Percentiles rank a stretch among this genome's conserved stretches.
These are phyloP conservation scores for Sarocladiaceae sp. DNA, from an alignment of 2,329 filamentous ascomycete genomes.

Conservation along the genomic window DNA sequence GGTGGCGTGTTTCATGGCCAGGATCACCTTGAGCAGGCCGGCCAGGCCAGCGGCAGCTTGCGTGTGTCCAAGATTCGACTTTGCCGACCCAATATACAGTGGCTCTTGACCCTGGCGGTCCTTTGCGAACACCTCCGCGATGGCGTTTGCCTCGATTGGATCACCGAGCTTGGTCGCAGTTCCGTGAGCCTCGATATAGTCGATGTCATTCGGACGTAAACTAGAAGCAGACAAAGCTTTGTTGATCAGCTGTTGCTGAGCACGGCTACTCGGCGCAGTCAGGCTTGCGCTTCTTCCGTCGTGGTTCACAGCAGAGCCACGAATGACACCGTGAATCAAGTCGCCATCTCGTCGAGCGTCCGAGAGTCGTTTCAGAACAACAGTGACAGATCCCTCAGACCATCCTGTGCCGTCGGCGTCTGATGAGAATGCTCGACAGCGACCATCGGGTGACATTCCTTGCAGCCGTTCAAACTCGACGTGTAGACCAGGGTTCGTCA, in stretches of 20 bases:
- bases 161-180: slow-evolving; percentile 16
- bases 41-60: slow-evolving; percentile 55
- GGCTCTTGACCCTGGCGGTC: slow-evolving; percentile 12
- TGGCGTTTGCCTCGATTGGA: slow-evolving; percentile 19
- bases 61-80: slow-evolving; percentile 58
- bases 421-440: slow-evolving; percentile 28
- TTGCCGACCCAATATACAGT: slow-evolving; percentile 39
- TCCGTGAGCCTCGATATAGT: slow-evolving; percentile 6
- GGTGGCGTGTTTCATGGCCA: slow-evolving; percentile 20
- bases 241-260: slow-evolving; percentile 30
- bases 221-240: slow-evolving; percentile 10
- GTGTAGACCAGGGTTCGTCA: slow-evolving; percentile 13
- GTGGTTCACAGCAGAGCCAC: slow-evolving; percentile 25
- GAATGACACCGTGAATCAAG: slow-evolving; percentile 26
- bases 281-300: slow-evolving; percentile 36
- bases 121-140: slow-evolving; percentile 14
- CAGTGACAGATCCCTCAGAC: slow-evolving; percentile 14
- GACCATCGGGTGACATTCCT: slow-evolving; percentile 14
- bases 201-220: slow-evolving; percentile 29
- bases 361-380: slow-evolving; percentile 37
- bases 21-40: slow-evolving; percentile 48
- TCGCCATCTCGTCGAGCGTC: slow-evolving; percentile 37
- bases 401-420: slow-evolving; percentile 15
- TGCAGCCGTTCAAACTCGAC: slow-evolving; percentile 13
- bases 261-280: slow-evolving; percentile 29